These are phyloP conservation scores for Podaxis sp. DNA, from an alignment of 768 basidiomycete species.

Conservation along the genomic window DNA sequence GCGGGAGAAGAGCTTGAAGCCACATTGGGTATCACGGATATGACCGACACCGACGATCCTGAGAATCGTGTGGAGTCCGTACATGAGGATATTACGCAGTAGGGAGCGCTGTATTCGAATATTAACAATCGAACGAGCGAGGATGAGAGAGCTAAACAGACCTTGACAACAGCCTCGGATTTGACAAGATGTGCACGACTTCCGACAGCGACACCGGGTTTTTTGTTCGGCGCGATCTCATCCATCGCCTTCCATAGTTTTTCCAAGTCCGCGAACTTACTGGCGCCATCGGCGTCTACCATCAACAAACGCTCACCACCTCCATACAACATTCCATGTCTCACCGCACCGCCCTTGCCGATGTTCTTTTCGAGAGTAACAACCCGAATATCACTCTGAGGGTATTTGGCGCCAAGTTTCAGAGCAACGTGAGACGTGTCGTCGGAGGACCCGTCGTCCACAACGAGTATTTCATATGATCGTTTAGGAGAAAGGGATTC, in stretches of 20 bases:
- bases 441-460: conserved; percentile 90
- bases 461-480: conserved; percentile 79
- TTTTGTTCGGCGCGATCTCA: conserved; percentile 44
- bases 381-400: conserved; percentile 67
- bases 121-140: background rate
- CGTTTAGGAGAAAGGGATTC: conserved; percentile 35
- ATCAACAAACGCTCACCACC: conserved; percentile 80
- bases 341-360: conserved; percentile 92
- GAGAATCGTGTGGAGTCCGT: conserved; percentile 87
- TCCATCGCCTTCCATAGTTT: conserved; percentile 79
- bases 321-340: conserved; percentile 86
- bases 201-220: conserved; percentile 73
- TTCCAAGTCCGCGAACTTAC: conserved; percentile 82
- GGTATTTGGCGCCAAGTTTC: conserved; percentile 55
- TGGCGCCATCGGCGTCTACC: conserved; percentile 95
- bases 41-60: conserved; percentile 87
- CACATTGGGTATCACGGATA: conserved; percentile 94
- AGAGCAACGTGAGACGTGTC: conserved; percentile 68
- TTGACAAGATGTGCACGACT: conserved; percentile 91
- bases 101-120: conserved; percentile 67
- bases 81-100: conserved; percentile 91
- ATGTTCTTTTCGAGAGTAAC: conserved; percentile 77
- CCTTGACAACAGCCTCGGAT: conserved; percentile 93
- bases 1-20: conserved; percentile 95
- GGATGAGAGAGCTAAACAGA: conserved; percentile 30